Percentiles rank a stretch among this genome's conserved stretches.
Conservation (phyloP, 163 green algal species). For the Chlamydomonas reinhardtii region DNA sequence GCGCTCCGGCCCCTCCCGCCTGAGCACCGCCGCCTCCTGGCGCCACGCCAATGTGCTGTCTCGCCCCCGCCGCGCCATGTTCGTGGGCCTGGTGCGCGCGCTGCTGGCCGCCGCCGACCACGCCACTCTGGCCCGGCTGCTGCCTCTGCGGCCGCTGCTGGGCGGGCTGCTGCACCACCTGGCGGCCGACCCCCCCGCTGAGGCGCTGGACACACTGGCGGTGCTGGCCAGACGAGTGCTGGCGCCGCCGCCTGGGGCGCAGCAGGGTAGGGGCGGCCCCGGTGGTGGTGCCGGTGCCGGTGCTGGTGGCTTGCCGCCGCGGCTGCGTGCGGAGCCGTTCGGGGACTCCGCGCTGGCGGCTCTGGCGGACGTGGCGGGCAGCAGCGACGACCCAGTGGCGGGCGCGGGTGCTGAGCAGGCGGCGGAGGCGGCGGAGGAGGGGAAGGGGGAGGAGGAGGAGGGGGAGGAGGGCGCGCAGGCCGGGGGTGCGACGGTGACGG, state of each 20-base stretch:
- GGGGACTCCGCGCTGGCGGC: slow-evolving; percentile 50
- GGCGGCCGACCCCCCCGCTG: slow-evolving; percentile 50
- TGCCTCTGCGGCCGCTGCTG: slow-evolving; percentile 54
- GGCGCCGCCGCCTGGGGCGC: background rate
- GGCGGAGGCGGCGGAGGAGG: background rate
- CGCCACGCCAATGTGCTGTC: slow-evolving; percentile 5
- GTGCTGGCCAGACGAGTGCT: slow-evolving; percentile 43
- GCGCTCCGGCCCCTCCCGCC: background rate
- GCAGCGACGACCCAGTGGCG: background rate
- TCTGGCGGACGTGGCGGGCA: slow-evolving; percentile 43
- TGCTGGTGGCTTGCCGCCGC: slow-evolving; percentile 23
- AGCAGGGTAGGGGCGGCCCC: background rate
- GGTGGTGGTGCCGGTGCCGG: background rate
- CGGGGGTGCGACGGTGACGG: background rate
- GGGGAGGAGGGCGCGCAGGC: background rate
- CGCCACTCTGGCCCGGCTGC: slow-evolving; percentile 54
- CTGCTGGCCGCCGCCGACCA: slow-evolving; percentile 51
- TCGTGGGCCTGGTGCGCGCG: slow-evolving; percentile 40
- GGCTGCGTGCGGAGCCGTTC: slow-evolving; percentile 40
- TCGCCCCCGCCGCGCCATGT: slow-evolving; percentile 53
- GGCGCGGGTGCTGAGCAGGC: background rate
- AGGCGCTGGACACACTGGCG: slow-evolving; percentile 44
- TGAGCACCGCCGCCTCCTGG: background rate
- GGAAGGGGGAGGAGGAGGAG: slow-evolving; percentile 1
- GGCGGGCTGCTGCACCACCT: slow-evolving; percentile 51